Conservation (phyloP, 2,329 filamentous ascomycete genomes). For the Blastomyces gilchristii region DNA sequence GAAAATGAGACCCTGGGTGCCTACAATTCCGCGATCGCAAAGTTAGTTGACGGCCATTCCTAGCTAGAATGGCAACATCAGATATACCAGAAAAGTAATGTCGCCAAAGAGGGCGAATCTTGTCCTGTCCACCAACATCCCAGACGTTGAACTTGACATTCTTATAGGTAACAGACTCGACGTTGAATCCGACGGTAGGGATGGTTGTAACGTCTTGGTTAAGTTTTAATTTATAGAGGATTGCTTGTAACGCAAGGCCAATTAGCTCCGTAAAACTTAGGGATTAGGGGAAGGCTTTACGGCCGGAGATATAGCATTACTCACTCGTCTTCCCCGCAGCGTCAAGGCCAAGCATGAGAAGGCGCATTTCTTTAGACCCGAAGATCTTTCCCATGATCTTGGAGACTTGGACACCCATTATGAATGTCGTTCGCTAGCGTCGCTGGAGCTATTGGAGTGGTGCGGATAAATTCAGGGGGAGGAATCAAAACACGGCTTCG, state of each 20-base stretch:
- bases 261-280: constrained; percentile 6
- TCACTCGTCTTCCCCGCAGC: constrained; percentile 90
- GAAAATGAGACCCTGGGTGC: constrained; percentile 96
- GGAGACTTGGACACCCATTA: constrained; percentile 86
- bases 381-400: constrained; percentile 99
- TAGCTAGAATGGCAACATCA: background rate
- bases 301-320: constrained; percentile 14
- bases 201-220: constrained; percentile 98
- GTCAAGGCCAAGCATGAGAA: constrained; percentile 95
- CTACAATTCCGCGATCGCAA: constrained; percentile 34
- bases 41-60: background rate
- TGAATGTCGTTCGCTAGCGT: constrained; percentile 25
- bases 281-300: background rate
- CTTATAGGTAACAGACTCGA: constrained; percentile 97
- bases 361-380: constrained; percentile 97
- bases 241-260: constrained; percentile 42
- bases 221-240: constrained; percentile 97
- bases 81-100: constrained; percentile 79
- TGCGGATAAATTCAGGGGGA: background rate
- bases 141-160: constrained; percentile 99
- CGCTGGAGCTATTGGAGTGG: background rate
- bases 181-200: constrained; percentile 97
- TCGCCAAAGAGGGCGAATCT: constrained; percentile 93
- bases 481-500: background rate
- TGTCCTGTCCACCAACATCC: constrained; percentile 98